A percentile compares a stretch with the other conserved stretches of the same genome.
Conservation (phyloP, 2,329 filamentous ascomycete genomes). For the Macrophomina phaseolina region DNA sequence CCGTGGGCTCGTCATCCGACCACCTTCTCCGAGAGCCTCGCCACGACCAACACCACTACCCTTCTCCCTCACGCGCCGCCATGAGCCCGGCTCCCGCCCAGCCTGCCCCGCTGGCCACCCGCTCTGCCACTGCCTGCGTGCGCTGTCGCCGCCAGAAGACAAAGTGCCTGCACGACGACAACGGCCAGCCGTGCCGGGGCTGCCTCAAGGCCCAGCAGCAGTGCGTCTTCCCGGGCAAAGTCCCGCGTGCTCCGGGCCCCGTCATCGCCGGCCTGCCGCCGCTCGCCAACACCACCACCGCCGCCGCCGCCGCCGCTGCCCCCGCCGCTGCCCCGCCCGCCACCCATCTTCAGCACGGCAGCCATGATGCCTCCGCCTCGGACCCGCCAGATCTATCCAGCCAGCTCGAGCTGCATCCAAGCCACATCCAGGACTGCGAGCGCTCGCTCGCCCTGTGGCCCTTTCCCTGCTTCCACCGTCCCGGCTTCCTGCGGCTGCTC, state of each 20-base stretch:
- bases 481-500: conserved; percentile 22
- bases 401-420: conserved; percentile 21
- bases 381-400: conserved; percentile 6
- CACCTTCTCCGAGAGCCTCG: conserved; percentile 10
- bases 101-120: conserved; percentile 16
- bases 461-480: conserved; percentile 24
- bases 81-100: conserved; percentile 9
- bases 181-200: conserved; percentile 26
- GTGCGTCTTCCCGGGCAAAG: conserved; percentile 25
- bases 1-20: conserved; percentile 21
- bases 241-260: conserved; percentile 13
- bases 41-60: background rate
- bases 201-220: conserved; percentile 24
- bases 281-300: conserved; percentile 12
- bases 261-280: conserved; percentile 11
- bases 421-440: conserved; percentile 23
- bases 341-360: background rate
- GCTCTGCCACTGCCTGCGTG: conserved; percentile 24
- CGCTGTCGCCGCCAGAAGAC: conserved; percentile 26
- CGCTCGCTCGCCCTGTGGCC: conserved; percentile 21
- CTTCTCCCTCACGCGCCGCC: background rate
- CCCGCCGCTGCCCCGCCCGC: background rate
- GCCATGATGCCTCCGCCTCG: background rate
- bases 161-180: conserved; percentile 24
- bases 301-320: background rate